Conservation (phyloP, 202 grass and related monocot genomes). For the Cymbopogon flexuosus region DNA sequence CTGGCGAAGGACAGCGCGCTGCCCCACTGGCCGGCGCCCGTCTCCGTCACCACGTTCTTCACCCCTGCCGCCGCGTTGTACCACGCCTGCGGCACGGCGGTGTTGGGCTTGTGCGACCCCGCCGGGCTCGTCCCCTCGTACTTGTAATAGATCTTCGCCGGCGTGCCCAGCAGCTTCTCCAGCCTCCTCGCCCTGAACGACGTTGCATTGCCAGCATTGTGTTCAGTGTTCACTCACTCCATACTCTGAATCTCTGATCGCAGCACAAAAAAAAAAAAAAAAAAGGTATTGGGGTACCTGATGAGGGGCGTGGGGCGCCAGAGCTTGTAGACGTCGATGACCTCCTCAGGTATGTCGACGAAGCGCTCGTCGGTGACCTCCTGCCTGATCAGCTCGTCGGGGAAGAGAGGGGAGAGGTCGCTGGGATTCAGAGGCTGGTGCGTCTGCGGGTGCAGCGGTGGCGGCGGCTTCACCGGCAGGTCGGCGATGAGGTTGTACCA, state of each 20-base stretch:
- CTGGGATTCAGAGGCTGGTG: conserved; percentile 56
- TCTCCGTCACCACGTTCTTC: conserved; percentile 79
- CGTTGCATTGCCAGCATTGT: neutral
- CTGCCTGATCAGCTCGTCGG: conserved; percentile 87
- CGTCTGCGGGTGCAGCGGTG: conserved; percentile 70
- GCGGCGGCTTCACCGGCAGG: conserved; percentile 86
- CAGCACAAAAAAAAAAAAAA: no score
- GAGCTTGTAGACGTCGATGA: conserved; percentile 65
- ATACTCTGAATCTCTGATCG: neutral
- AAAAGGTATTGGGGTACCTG: no score
- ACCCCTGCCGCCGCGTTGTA: conserved; percentile 83
- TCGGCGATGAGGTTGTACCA: conserved; percentile 97
- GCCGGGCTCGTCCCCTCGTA: conserved; percentile 96
- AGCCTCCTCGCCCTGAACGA: conserved; percentile 67
- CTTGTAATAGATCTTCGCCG: conserved; percentile 97
- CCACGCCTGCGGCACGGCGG: conserved; percentile 81
- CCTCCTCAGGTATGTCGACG: conserved; percentile 80
- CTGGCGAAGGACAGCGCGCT: conserved; percentile 88
- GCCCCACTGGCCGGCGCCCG: conserved; percentile 93
- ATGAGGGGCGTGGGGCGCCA: conserved; percentile 90
- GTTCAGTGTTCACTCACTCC: neutral
- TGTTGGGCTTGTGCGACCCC: conserved; percentile 92
- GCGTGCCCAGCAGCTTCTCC: conserved; percentile 71
- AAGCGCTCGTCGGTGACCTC: conserved; percentile 71
- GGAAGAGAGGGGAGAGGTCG: conserved; percentile 82